Evolutionary conservation across 768 basidiomycete genomes (phyloP), one percentile per base, ranked within the genome.

Genomic region (Podaxis pistillaris): DNA sequence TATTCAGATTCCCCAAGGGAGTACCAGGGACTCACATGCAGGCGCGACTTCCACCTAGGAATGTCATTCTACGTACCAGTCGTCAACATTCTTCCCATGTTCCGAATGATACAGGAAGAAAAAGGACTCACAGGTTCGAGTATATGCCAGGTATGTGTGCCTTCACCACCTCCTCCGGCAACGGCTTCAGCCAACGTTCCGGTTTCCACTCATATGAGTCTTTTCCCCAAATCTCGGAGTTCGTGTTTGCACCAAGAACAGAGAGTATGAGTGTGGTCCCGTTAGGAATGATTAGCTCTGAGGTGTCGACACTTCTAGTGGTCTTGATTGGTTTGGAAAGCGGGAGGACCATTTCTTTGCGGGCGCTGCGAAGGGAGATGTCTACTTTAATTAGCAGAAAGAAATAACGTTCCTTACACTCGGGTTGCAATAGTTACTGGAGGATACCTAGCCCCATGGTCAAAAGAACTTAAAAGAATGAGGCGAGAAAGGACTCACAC

Each of bases 131-230:
- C 80, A 80, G 54, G 62, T 79, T 54, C 2, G 66, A 67, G 51
- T 68, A 71, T 8, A 71, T 60, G 2, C 68, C 68, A 22, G 70
- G 67, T 72, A 80, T 70, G 26, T 71, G 75, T 3, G 79, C 78
- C 12, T 75, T 70, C 1, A 58, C 60, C 1, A 82, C 67, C n/a
- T 67, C 56, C 6, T 75, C 68, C 6, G 80, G 81, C 17, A 80
- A 69, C 0, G 74, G 73, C 2, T 70, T 65, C 1, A 82, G 70
- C 83, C 82, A 84, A 19, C 83, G 70, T 65, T 83, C 81, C 1
- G 82, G 83, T 64, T 81, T 82, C 81, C 81, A 83, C 59, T 82
- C 78, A n/a, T 67, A 60, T 1, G 79, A 75, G 62, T 85, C 82
- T 11, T 70, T 67, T 8, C 83, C 83, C 83, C 82, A 84, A 2